phyloP scores from a whole-genome alignment of 2,329 filamentous ascomycete genomes.

The Ascochyta lentis region DNA sequence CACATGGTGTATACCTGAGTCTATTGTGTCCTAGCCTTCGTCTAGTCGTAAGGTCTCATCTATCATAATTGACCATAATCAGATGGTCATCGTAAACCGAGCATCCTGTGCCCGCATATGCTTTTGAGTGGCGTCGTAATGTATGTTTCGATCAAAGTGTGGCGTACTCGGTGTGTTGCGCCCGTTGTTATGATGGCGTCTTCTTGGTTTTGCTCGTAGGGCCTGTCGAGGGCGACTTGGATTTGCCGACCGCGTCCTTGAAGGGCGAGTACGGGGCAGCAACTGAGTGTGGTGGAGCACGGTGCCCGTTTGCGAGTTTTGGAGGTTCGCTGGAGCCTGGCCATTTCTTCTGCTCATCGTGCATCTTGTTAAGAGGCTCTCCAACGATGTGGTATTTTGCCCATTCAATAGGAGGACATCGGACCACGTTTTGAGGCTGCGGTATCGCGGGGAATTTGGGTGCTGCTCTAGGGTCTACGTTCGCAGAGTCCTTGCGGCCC shows the following conservation, averaged over 20 bases:
- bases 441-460: constrained; percentile 70
- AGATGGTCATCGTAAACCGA: constrained; percentile 31
- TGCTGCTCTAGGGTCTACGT: constrained; percentile 20
- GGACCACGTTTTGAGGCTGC: constrained; percentile 78
- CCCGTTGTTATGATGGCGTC: constrained; percentile 27
- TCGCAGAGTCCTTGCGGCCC: constrained; percentile 39
- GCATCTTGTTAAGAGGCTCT: constrained; percentile 81
- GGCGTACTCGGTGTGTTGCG: constrained; percentile 14
- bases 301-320: constrained; percentile 41
- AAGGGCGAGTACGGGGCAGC: constrained; percentile 67
- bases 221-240: constrained; percentile 31
- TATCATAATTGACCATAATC: constrained; percentile 35
- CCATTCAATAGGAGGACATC: constrained; percentile 93
- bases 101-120: constrained; percentile 31
- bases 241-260: constrained; percentile 55
- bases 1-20: constrained; percentile 24
- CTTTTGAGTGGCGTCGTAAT: constrained; percentile 25
- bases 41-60: constrained; percentile 38
- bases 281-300: constrained; percentile 59
- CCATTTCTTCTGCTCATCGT: constrained; percentile 73
- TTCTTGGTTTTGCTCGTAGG: constrained; percentile 42
- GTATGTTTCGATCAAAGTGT: constrained; percentile 3
- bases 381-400: constrained; percentile 91
- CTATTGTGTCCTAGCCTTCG: constrained; percentile 25
- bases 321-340: constrained; percentile 50